Evolutionary conservation across 176 grass and related monocot species (phyloP).

Genomic region (Lolium rigidum): DNA sequence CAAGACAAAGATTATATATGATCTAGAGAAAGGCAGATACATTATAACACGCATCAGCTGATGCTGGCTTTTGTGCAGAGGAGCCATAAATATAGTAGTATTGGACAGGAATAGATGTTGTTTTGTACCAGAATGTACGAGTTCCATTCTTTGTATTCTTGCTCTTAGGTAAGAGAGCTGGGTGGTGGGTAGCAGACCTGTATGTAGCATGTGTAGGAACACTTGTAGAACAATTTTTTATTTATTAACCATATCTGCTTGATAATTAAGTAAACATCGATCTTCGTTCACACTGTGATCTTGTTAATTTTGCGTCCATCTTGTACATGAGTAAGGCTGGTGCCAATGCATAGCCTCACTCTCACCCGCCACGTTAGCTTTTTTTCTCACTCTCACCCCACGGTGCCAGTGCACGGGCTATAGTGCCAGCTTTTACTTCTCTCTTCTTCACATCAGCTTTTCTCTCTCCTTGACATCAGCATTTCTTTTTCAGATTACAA

Average conservation of each 20-base stretch:
- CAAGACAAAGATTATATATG: slow-evolving; percentile 83
- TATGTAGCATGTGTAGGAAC: slow-evolving; percentile 37
- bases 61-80: slow-evolving; percentile 42
- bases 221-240: slow-evolving; percentile 38
- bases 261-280: slow-evolving; percentile 9
- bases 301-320: not conserved
- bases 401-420: too few relatives aligned
- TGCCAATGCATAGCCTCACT: too few relatives aligned
- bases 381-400: too few relatives aligned
- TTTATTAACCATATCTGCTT: slow-evolving; percentile 37
- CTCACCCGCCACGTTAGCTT: too few relatives aligned
- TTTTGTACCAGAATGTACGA: slow-evolving; percentile 58
- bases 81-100: slow-evolving; percentile 29
- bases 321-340: not conserved
- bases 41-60: slow-evolving; percentile 73
- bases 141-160: slow-evolving; percentile 62
- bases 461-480: too few relatives aligned
- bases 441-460: too few relatives aligned
- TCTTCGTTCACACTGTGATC: not conserved
- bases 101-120: slow-evolving; percentile 49
- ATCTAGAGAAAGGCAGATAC: slow-evolving; percentile 93
- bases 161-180: slow-evolving; percentile 35
- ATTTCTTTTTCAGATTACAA: too few relatives aligned
- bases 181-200: slow-evolving; percentile 30
- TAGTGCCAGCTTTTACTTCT: too few relatives aligned